phyloP scores from a whole-genome alignment of 23 red algal species.

The Gracilaria vermiculophylla region DNA sequence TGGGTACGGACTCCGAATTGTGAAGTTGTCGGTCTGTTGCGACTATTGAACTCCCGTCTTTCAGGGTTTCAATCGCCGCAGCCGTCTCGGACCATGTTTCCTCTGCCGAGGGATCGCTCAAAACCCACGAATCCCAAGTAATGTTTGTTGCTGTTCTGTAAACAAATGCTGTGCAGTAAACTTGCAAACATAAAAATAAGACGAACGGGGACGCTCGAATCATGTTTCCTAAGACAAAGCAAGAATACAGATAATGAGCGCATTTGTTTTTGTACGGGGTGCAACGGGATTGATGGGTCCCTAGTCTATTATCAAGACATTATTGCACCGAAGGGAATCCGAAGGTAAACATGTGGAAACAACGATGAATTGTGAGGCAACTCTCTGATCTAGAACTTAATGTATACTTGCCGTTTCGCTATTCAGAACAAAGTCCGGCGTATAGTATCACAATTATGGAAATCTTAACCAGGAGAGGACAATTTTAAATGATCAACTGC shows the following conservation, averaged over 20 bases:
- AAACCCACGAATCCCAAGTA: neutral
- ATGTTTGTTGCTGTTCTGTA: neutral
- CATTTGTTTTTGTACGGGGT: neutral
- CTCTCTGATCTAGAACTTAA: too few relatives aligned
- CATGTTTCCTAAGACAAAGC: neutral
- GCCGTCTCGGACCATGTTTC: constrained; percentile 7
- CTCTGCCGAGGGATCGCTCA: neutral
- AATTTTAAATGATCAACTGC: too few relatives aligned
- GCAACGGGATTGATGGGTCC: too few relatives aligned
- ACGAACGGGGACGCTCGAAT: neutral
- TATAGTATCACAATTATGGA: too few relatives aligned
- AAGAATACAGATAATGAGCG: neutral
- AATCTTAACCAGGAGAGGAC: too few relatives aligned
- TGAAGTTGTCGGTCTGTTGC: neutral
- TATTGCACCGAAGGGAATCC: too few relatives aligned
- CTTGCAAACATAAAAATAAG: neutral
- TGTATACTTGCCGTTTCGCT: too few relatives aligned
- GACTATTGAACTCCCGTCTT: constrained; percentile 9
- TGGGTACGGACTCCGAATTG: neutral
- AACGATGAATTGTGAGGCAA: too few relatives aligned
- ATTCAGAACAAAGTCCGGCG: too few relatives aligned
- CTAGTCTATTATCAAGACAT: neutral
- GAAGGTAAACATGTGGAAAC: too few relatives aligned
- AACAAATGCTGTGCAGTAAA: neutral
- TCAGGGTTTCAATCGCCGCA: neutral